Base-by-base conservation (phyloP, 1,284 basidiomycete genomes). In the Trametes hirsuta region DNA sequence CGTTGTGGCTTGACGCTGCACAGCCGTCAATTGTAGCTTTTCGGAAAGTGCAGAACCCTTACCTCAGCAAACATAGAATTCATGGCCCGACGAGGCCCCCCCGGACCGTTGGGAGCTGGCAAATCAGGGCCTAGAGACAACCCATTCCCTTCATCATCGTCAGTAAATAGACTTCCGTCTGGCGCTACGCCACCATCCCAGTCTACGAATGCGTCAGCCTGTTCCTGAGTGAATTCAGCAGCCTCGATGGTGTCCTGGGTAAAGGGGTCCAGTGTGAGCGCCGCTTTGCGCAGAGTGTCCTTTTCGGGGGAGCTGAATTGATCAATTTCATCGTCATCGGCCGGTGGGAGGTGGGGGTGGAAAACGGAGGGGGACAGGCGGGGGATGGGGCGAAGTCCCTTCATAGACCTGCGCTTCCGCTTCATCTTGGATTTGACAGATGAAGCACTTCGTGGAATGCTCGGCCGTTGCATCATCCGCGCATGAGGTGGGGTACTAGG, bases 241-340 rank as follows among this genome's bases (percentile, higher is more conserved):
- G 45, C 47, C n/a, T 60, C 65, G 34, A 61, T 65, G 9, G 48
- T 62, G 5, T 62, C 61, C 41, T 65, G 64, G 0, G 64, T 65
- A 15, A 48, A 24, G 18, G 58, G 35, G n/a, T 54, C 25, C 25
- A 45, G 34, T 14, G 22, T 22, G 15, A 5, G 51, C 14, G 39
- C 34, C 49, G 37, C 48, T 37, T 18, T 48, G 6, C 49, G 55
- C 30, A 1, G 30, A 8, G 51, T 45, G 34, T 56, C 61, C 49
- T 56, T 61, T 48, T 69, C 68, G 2, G 67, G 68, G 1, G 69
- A 68, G 49, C 68, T 68, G 58, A 69, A 71, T n/a, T 69, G 55
- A 18, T 69, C 70, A 36, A 70, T 70, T 3, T 66, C 64, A 10
- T 65, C 64, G 15, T 52, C 37, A 11, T 62, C 55, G 0, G 48